Evolutionary conservation across 768 basidiomycete genomes (phyloP).

Genomic region (Boletus subparvulus): DNA sequence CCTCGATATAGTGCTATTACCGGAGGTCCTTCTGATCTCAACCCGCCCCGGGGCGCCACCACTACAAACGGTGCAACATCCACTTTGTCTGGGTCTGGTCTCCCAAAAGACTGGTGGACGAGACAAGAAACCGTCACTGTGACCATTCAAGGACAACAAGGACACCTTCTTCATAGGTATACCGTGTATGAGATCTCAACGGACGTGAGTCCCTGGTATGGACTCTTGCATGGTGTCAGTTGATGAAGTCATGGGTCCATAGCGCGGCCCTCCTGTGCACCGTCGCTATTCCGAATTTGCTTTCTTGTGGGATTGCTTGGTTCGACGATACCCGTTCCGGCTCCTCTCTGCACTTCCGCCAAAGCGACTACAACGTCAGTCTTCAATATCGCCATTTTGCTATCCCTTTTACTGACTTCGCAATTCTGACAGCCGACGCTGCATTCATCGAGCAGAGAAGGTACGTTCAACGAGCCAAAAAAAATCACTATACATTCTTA

Average conservation of each 20-base stretch:
- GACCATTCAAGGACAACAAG: constrained; percentile 80
- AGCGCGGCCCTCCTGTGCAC: constrained; percentile 69
- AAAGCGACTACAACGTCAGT: constrained; percentile 86
- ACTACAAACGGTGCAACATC: constrained; percentile 50
- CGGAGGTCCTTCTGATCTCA: constrained; percentile 31
- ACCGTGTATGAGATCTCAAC: constrained; percentile 80
- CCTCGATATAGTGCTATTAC: constrained; percentile 33
- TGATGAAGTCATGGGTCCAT: constrained; percentile 14
- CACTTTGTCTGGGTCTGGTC: constrained; percentile 64
- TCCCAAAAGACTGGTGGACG: constrained; percentile 87
- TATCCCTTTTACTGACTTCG: constrained; percentile 5
- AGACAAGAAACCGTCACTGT: constrained; percentile 71
- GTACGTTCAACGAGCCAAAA: constrained; percentile 36
- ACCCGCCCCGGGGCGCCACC: constrained; percentile 20
- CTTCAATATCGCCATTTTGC: not conserved
- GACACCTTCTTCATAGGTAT: constrained; percentile 87
- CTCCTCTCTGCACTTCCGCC: constrained; percentile 86
- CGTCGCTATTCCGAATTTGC: constrained; percentile 93
- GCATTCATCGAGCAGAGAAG: constrained; percentile 89
- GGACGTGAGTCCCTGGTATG: constrained; percentile 52
- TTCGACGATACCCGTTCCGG: constrained; percentile 90
- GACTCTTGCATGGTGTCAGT: constrained; percentile 8
- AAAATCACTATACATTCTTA: not conserved
- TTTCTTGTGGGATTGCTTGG: constrained; percentile 84
- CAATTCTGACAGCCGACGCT: constrained; percentile 63